These are phyloP conservation scores for Aspergillus sp. DNA, from an alignment of 2,329 filamentous ascomycete genomes.

Conservation along the genomic window DNA sequence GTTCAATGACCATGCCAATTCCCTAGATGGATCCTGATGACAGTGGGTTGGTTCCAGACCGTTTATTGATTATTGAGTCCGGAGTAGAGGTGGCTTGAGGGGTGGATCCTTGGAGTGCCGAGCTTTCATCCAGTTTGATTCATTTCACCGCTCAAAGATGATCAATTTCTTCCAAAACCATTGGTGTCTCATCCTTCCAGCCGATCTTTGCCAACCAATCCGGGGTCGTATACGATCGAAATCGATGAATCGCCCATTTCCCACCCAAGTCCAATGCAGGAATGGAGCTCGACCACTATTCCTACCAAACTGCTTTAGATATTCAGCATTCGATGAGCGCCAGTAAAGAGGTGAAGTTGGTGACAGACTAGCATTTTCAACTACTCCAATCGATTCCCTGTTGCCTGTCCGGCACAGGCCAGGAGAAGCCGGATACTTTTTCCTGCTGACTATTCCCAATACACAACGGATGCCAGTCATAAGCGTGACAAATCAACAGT, in stretches of 20 bases:
- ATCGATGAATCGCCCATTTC: neutral
- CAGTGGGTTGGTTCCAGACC: too few relatives aligned
- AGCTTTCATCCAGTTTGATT: neutral
- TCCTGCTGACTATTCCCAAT: neutral
- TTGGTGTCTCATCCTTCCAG: neutral
- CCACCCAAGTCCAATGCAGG: neutral
- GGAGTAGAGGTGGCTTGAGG: too few relatives aligned
- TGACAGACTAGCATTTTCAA: neutral
- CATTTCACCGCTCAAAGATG: neutral
- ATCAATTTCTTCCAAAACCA: neutral
- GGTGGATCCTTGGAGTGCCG: neutral
- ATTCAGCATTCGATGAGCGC: neutral
- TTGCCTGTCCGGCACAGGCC: neutral
- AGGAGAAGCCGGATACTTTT: neutral
- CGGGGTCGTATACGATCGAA: neutral
- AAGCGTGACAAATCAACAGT: too few relatives aligned
- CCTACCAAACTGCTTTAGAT: neutral
- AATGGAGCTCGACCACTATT: neutral
- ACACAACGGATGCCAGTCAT: neutral
- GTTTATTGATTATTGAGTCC: too few relatives aligned
- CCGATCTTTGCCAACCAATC: neutral
- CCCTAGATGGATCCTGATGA: neutral
- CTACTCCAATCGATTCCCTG: neutral
- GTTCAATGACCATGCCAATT: neutral
- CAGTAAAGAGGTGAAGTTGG: neutral